Base-by-base conservation (phyloP, 345 rosid species). In the Nasturtium officinale region DNA sequence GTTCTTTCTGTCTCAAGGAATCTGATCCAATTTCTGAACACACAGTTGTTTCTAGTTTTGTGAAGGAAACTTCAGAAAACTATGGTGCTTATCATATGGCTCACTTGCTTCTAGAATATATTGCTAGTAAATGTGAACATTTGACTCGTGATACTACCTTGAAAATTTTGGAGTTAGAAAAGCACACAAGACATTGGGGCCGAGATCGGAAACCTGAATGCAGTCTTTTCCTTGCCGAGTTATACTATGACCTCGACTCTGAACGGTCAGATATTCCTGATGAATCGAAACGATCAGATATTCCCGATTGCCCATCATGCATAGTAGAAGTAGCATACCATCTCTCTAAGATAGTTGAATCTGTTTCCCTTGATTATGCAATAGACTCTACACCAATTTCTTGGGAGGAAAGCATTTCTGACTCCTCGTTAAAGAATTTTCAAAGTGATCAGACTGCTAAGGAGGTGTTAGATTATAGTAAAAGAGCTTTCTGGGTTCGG, bases 141-240 rank as follows among this genome's bases (percentile, higher is more conserved):
- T 33, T 56, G 57, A 82, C 74, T 82, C 80, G 47, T 69, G 89
- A 90, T 83, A 80, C 80, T 17, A 77, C 62, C 77, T 73, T 72
- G 69, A 95, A 91, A 80, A 58, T 91, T 69, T 79, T 91, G 60
- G 92, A 90, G 78, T 74, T 95, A 81, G 97, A 95, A 81, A 91
- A 82, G 82, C 80, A 87, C 82, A 86, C 89, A 68, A 88, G 99
- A 81, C 51, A 86, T 6, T 88, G 96, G 93, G 96, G 93, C 5
- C 85, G 75, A 79, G 93, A 88, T 77, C 87, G 96, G 82, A 88
- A 85, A 45, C 86, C 85, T 67, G 96, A 85, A 74, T 95, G 97
- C 80, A 84, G 87, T 83, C 90, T 95, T 71, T 91, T 88, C 84
- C 96, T 95, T 54, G 93, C 96, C 1, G 99, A 95, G 80, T 77